Evolutionary conservation across 192 early-diverging fungal genomes (phyloP).

Genomic region (Backusella sp.): DNA sequence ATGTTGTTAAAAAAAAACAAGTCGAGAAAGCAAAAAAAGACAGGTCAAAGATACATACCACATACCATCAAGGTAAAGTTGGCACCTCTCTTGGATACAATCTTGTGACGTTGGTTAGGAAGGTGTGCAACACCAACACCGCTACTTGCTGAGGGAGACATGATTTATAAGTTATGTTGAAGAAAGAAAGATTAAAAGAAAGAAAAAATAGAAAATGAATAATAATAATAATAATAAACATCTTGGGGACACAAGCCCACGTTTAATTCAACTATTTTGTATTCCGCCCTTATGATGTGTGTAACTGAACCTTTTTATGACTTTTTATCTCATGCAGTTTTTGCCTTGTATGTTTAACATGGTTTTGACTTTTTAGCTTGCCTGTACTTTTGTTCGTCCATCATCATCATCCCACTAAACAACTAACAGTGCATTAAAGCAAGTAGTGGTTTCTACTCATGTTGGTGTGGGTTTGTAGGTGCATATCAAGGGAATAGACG

Average conservation of each 20-base stretch:
- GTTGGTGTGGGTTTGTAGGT: too few species aligned
- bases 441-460: too few species aligned
- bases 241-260: constrained; percentile 3
- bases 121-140: constrained; percentile 89
- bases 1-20: too few species aligned
- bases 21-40: not conserved
- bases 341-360: not conserved
- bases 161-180: constrained; percentile 3
- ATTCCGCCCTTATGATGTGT: constrained; percentile 4
- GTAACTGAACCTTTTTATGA: not conserved
- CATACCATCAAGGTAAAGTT: constrained; percentile 98
- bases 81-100: constrained; percentile 89
- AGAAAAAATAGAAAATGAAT: not conserved
- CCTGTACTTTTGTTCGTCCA: too few species aligned
- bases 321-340: not conserved
- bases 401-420: too few species aligned
- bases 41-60: constrained; percentile 35
- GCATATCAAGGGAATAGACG: too few species aligned
- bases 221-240: not conserved
- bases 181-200: not conserved
- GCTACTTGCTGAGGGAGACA: constrained; percentile 24
- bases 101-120: constrained; percentile 91
- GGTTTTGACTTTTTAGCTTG: too few species aligned
- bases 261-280: constrained; percentile 1
- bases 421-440: too few species aligned